These are phyloP conservation scores for Agrocybe pediades DNA, from an alignment of 768 basidiomycete species.

Conservation along the genomic window DNA sequence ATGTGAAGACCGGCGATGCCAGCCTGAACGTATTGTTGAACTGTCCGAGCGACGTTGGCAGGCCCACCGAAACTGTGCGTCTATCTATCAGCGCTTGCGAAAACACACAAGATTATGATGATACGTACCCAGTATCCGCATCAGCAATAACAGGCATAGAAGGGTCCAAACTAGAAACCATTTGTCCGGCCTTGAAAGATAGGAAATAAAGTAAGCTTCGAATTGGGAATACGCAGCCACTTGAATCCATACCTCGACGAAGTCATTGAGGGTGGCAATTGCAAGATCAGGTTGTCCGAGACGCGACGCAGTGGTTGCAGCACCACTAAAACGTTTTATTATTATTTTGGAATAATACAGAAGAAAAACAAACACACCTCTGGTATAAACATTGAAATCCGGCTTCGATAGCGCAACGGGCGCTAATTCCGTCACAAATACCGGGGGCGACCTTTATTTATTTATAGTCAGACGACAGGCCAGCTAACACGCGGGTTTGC, in stretches of 20 bases:
- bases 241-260: conserved; percentile 50
- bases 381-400: conserved; percentile 80
- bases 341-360: neutral
- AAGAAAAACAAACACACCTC: conserved; percentile 40
- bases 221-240: neutral
- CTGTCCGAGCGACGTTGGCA: conserved; percentile 73
- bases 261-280: conserved; percentile 78
- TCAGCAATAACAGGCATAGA: conserved; percentile 74
- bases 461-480: neutral
- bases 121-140: conserved; percentile 71
- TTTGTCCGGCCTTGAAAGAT: conserved; percentile 54
- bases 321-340: conserved; percentile 46
- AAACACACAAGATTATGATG: neutral
- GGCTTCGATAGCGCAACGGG: conserved; percentile 76
- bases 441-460: conserved; percentile 59
- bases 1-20: conserved; percentile 78
- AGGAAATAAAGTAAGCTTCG: conserved; percentile 1
- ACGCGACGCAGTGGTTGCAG: conserved; percentile 81
- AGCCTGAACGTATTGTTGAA: conserved; percentile 63
- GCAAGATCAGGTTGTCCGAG: conserved; percentile 82
- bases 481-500: neutral
- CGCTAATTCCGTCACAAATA: conserved; percentile 79
- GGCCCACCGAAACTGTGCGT: neutral
- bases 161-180: conserved; percentile 69
- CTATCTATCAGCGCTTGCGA: neutral